Percentiles rank a stretch among this genome's conserved stretches.
Evolutionary conservation across 768 basidiomycete species (phyloP).

Genomic region (Hygrophorus pudorinus): DNA sequence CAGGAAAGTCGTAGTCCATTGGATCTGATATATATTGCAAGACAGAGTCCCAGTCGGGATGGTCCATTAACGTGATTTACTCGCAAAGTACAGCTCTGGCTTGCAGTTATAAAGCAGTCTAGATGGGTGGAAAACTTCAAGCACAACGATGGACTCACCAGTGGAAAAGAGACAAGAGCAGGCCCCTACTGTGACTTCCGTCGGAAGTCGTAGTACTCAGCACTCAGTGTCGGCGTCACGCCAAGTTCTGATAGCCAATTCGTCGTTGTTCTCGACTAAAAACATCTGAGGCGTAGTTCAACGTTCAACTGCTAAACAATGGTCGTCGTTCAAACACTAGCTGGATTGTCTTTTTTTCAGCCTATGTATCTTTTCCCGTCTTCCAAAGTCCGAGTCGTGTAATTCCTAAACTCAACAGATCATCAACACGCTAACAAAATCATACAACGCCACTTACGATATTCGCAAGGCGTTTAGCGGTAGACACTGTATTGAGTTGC

Average conservation of each 20-base stretch:
- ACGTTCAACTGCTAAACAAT: no score
- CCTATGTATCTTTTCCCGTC: slow-evolving; percentile 74
- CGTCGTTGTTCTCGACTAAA: no score
- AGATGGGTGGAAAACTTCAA: no score
- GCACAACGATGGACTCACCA: no score
- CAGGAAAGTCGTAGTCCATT: slow-evolving; percentile 27
- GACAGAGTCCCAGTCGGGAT: slow-evolving; percentile 51
- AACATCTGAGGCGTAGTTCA: neutral
- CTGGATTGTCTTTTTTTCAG: slow-evolving; percentile 32
- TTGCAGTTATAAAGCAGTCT: no score
- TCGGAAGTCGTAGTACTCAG: no score
- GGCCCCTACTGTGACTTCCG: no score
- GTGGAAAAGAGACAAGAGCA: no score
- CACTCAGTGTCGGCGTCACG: no score
- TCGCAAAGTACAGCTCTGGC: neutral
- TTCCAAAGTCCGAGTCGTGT: slow-evolving; percentile 83
- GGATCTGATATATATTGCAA: slow-evolving; percentile 48
- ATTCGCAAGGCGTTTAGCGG: slow-evolving; percentile 85
- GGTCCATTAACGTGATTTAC: slow-evolving; percentile 24
- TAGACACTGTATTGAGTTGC: slow-evolving; percentile 80
- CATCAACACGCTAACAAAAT: neutral
- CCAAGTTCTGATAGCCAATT: no score
- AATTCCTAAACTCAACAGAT: slow-evolving; percentile 45
- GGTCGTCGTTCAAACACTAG: no score
- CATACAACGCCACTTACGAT: slow-evolving; percentile 53